Base-by-base conservation (phyloP, 305 asterid species). In the Nicotiana rustica region DNA sequence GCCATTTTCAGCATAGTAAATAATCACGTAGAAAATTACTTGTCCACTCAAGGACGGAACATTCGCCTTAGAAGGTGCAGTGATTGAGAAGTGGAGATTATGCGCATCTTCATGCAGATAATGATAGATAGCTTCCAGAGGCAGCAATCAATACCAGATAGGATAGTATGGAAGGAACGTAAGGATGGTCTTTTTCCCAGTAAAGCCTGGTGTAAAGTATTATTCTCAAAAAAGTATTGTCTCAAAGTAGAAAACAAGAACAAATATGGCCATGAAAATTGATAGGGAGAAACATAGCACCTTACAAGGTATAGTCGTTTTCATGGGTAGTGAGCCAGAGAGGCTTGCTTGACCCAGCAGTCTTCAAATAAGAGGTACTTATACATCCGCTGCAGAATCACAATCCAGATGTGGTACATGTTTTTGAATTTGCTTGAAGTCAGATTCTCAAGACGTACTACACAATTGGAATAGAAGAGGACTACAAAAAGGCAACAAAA, bases 351-450 rank as follows among this genome's bases (percentile, higher is more conserved):
- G n/a, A 38, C 77, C 56, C 12, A 10, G 9, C 2, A 18, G n/a
- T 18, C 31, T 69, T 69, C 77, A 69, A 38, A 69, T 29, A 69
- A 38, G 57, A 36, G 77, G 19, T 69, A 73, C 18, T 73, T 73
- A 14, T 47, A 47, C 79, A 21, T 71, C 79, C 33, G 6, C 41
- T 13, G 61, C 52, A 47, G 78, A 71, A 44, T 47, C 61, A 19
- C 78, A 44, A 71, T 44, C 38, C 25, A 44, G 36, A 71, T 44
- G 19, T 44, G 78, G 38, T 71, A 6, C 19, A 12, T 21, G 61
- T 21, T 71, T 71, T 12, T 70, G 12, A 44, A 19, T 70, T 70
- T 70, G 13, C 60, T 70, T 12, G 78, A 44, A 70, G 78, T 71
- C 13, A 47, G 25, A 47, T 44, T 70, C 59, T 41, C 35, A 18